Evolutionary conservation across 345 rosid genomes (phyloP).

Genomic region (Eucalyptus cloeziana): DNA sequence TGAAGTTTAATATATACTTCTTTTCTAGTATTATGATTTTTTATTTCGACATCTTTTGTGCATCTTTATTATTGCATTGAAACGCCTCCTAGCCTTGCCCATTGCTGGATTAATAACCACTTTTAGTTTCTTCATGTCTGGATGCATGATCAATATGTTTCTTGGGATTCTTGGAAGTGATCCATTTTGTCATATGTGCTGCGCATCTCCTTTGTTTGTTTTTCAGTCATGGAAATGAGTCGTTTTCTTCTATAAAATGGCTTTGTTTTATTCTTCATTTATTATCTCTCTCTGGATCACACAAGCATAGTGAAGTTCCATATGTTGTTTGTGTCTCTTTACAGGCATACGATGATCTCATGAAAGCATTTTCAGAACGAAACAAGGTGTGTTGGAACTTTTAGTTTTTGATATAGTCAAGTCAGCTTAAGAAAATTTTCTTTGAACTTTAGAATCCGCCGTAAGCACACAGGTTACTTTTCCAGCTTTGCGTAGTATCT

Average conservation of each 20-base stretch:
- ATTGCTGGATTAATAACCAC: background rate
- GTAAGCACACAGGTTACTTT: background rate
- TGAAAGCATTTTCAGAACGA: conserved; percentile 83
- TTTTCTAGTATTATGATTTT: background rate
- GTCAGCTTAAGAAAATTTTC: background rate
- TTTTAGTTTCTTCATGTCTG: background rate
- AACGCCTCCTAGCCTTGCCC: background rate
- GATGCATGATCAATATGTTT: background rate
- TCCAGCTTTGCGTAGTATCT: background rate
- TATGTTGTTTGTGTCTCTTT: background rate
- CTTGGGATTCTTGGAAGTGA: background rate
- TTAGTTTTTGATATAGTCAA: background rate
- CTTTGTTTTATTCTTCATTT: background rate
- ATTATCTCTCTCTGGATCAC: background rate
- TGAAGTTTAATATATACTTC: background rate
- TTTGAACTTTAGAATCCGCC: background rate
- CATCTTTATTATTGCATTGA: background rate
- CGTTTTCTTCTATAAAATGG: background rate
- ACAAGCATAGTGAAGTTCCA: background rate
- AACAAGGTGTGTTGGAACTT: conserved; percentile 54
- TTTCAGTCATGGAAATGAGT: background rate
- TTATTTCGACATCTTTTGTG: background rate
- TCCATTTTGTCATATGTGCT: background rate
- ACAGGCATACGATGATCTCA: conserved; percentile 81
- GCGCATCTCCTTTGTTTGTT: background rate